These are phyloP conservation scores for Dictyostelium capitatum DNA, from an alignment of 78 protist species.

Conservation along the genomic window DNA sequence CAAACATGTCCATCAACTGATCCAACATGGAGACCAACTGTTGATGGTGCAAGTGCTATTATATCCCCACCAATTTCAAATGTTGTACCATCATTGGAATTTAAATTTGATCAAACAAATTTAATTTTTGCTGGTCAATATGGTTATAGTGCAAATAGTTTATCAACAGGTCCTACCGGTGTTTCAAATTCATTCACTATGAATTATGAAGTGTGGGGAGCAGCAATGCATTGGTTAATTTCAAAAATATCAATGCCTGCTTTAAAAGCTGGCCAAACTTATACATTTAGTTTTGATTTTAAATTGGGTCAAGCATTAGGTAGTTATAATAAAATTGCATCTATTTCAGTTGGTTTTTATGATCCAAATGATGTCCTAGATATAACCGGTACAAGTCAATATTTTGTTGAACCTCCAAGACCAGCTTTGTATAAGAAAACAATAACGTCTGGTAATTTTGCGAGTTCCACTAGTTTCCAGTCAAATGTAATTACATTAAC, in stretches of 20 bases:
- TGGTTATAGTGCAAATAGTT: not conserved
- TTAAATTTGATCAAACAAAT: conserved; percentile 14
- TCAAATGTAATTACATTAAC: not conserved
- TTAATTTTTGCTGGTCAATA: not conserved
- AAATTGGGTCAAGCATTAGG: not conserved
- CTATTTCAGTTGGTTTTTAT: not conserved
- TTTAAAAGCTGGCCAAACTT: not conserved
- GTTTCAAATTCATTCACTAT: not conserved
- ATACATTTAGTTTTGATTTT: conserved; percentile 17
- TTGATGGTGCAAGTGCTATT: not conserved
- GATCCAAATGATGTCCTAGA: not conserved
- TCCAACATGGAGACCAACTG: conserved; percentile 52
- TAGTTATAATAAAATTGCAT: not conserved
- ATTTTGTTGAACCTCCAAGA: not conserved
- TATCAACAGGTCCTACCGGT: conserved; percentile 24
- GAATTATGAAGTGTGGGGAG: not conserved
- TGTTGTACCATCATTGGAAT: not conserved
- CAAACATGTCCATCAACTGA: conserved; percentile 25
- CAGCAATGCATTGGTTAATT: not conserved
- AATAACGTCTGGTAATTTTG: not conserved
- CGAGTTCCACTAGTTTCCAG: not conserved
- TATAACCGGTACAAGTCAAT: not conserved
- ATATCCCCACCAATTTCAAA: conserved; percentile 29
- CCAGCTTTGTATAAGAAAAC: not conserved
- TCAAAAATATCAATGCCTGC: not conserved